phyloP scores from a whole-genome alignment of 1,284 basidiomycete species.

The Cryptococcus sp. region DNA sequence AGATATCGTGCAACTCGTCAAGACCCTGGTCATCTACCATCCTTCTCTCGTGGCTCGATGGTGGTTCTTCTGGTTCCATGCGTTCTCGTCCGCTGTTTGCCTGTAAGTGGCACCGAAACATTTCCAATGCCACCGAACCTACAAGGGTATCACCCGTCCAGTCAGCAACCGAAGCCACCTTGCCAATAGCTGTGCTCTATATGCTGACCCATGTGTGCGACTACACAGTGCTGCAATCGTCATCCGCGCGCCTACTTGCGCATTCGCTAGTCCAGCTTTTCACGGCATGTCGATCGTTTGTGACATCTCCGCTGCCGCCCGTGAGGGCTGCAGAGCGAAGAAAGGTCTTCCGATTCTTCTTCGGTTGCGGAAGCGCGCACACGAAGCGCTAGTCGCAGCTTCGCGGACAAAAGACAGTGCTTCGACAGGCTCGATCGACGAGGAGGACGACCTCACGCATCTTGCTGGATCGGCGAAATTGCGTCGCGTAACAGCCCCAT shows the following conservation, averaged over 20 bases:
- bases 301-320: constrained; percentile 46
- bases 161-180: too few species aligned
- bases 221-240: constrained; percentile 39
- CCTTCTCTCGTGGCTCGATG: constrained; percentile 48
- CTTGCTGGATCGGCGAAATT: constrained; percentile 34
- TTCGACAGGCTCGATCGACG: constrained; percentile 4
- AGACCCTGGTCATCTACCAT: constrained; percentile 49
- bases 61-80: constrained; percentile 54
- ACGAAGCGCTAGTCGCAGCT: constrained; percentile 31
- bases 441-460: constrained; percentile 44
- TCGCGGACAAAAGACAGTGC: constrained; percentile 10
- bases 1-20: constrained; percentile 50
- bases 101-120: constrained; percentile 30
- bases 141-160: not conserved
- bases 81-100: constrained; percentile 48
- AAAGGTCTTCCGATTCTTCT: constrained; percentile 46
- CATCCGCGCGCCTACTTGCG: constrained; percentile 47
- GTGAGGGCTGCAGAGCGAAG: constrained; percentile 48
- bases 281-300: constrained; percentile 47
- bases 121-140: not conserved
- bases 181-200: too few species aligned
- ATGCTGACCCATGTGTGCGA: not conserved
- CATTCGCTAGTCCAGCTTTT: constrained; percentile 48
- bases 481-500: constrained; percentile 22
- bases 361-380: constrained; percentile 42